A percentile compares a stretch with the other conserved stretches of the same genome.
phyloP scores from a whole-genome alignment of 2,329 filamentous ascomycete species.

The Albifimbria verrucaria region DNA sequence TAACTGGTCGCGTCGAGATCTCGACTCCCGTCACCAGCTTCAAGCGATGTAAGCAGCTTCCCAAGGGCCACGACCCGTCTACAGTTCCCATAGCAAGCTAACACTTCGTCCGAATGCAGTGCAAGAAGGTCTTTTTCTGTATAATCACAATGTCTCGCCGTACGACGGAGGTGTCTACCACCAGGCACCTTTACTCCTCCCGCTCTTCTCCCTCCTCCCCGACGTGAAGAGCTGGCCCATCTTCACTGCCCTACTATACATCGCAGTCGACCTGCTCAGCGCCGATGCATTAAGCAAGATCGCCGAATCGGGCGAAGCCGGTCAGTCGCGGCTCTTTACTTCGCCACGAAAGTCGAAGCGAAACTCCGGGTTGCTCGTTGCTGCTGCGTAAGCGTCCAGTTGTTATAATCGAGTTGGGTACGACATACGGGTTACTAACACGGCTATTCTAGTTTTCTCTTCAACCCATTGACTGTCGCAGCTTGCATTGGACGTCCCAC shows the following conservation, averaged over 20 bases:
- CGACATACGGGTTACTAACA: conserved; percentile 13
- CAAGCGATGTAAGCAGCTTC: conserved; percentile 74
- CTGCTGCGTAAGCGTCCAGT: conserved; percentile 68
- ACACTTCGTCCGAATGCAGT: conserved; percentile 61
- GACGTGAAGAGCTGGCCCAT: conserved; percentile 63
- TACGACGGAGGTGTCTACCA: conserved; percentile 88
- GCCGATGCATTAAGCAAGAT: conserved; percentile 77
- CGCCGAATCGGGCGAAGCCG: conserved; percentile 75
- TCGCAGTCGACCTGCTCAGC: conserved; percentile 74
- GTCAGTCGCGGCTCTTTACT: conserved; percentile 70
- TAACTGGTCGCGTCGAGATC: conserved; percentile 91
- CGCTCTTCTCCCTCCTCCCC: conserved; percentile 86
- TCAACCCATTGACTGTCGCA: conserved; percentile 91
- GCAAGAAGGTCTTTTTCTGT: conserved; percentile 94
- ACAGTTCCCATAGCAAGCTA: too few relatives aligned
- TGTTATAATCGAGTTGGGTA: neutral
- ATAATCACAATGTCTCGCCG: conserved; percentile 92
- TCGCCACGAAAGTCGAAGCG: conserved; percentile 72
- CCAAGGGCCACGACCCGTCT: too few relatives aligned
- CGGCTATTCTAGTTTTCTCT: conserved; percentile 67
- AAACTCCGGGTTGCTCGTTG: conserved; percentile 73
- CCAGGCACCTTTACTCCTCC: conserved; percentile 84
- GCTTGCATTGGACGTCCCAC: conserved; percentile 90
- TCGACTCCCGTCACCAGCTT: conserved; percentile 97
- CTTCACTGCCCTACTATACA: conserved; percentile 77